phyloP scores from a whole-genome alignment of 768 basidiomycete genomes.

The Gymnopilus dilepis region DNA sequence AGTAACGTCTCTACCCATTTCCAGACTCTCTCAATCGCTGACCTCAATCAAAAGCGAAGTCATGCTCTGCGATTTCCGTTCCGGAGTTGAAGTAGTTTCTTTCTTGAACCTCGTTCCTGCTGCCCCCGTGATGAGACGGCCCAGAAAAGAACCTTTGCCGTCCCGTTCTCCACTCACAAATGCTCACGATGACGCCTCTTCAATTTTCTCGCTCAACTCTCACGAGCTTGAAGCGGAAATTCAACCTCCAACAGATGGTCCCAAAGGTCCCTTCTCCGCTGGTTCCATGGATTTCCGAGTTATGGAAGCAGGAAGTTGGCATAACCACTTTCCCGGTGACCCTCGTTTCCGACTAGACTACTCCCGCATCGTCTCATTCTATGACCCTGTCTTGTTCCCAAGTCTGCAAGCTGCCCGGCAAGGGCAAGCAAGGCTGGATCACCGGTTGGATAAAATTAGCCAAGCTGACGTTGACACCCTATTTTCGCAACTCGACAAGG shows the following conservation, averaged over 20 bases:
- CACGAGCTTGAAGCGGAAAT: neutral
- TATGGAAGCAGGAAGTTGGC: conserved; percentile 45
- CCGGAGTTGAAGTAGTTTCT: conserved; percentile 44
- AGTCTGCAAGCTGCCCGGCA: conserved; percentile 38
- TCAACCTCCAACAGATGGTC: neutral
- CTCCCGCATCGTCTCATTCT: conserved; percentile 46
- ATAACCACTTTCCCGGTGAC: conserved; percentile 49
- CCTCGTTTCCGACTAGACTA: conserved; percentile 48
- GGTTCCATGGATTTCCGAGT: conserved; percentile 17
- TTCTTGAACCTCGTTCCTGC: conserved; percentile 26
- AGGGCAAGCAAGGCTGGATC: conserved; percentile 37
- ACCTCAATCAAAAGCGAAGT: conserved; percentile 42
- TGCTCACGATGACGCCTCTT: neutral
- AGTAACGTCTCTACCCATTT: conserved; percentile 32
- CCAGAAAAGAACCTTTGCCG: conserved; percentile 1
- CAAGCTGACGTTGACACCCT: conserved; percentile 31
- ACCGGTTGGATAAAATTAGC: conserved; percentile 40
- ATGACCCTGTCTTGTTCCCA: conserved; percentile 44
- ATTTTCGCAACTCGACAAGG: conserved; percentile 30
- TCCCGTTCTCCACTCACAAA: neutral
- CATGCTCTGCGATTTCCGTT: conserved; percentile 53
- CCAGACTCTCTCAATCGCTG: neutral
- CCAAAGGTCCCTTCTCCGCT: neutral
- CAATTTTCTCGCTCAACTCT: neutral
- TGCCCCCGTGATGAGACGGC: neutral